phyloP scores from a whole-genome alignment of 768 basidiomycete genomes.

The Tephrocybe rancida region DNA sequence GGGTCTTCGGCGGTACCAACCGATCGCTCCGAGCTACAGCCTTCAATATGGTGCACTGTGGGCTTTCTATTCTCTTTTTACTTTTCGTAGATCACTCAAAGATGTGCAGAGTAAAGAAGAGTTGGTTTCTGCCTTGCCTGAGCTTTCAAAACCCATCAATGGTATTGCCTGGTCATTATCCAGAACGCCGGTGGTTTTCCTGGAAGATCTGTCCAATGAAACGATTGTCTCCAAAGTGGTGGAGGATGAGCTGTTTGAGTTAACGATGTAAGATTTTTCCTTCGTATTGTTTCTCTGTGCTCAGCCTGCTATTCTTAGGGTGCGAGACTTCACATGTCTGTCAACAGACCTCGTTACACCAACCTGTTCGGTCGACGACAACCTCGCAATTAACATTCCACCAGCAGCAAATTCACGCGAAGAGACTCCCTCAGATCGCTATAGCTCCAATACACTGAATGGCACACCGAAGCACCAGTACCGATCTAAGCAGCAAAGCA shows the following conservation, averaged over 20 bases:
- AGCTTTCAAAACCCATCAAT: conserved; percentile 16
- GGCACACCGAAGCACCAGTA: too few species aligned
- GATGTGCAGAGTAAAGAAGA: conserved; percentile 20
- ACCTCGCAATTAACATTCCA: not conserved
- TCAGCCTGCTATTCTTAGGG: conserved; percentile 7
- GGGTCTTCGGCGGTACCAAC: not conserved
- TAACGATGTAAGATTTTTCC: conserved; percentile 12
- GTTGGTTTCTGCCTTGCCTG: conserved; percentile 19
- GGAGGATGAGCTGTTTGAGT: conserved; percentile 11
- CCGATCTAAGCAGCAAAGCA: too few species aligned
- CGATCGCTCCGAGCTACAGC: not conserved
- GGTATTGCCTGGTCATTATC: conserved; percentile 19
- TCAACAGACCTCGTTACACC: conserved; percentile 9
- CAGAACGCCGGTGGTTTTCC: conserved; percentile 12
- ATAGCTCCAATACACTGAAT: too few species aligned
- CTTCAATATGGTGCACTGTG: conserved; percentile 20
- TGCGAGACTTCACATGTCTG: conserved; percentile 12
- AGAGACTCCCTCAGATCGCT: too few species aligned
- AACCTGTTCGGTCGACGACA: not conserved
- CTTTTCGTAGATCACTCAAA: not conserved
- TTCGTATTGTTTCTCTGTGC: not conserved
- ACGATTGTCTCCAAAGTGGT: conserved; percentile 9
- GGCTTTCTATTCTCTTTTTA: not conserved
- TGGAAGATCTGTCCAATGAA: conserved; percentile 7
- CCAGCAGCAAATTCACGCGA: too few species aligned